Conservation (phyloP, 73 alveolate species). For the Halteria grandinella region DNA sequence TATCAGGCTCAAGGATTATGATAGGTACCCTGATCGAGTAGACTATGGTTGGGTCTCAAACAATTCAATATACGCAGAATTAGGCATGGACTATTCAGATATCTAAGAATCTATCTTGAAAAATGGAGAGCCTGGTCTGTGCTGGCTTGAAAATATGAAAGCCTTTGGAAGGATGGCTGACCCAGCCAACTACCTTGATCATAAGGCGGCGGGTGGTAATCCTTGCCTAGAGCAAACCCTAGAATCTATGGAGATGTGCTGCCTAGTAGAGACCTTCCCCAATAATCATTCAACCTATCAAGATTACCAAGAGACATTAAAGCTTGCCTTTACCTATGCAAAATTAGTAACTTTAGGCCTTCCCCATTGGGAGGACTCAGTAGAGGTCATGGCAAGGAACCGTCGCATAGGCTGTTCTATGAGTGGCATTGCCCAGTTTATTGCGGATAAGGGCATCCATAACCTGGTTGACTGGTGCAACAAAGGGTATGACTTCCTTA, state of each 20-base stretch:
- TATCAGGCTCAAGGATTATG: constrained; percentile 61
- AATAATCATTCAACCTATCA: constrained; percentile 51
- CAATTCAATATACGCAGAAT: constrained; percentile 68
- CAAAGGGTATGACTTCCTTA: constrained; percentile 56
- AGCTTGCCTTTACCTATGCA: constrained; percentile 64
- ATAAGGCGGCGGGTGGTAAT: constrained; percentile 72
- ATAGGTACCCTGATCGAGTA: constrained; percentile 69
- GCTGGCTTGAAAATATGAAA: constrained; percentile 76
- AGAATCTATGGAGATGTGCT: constrained; percentile 75
- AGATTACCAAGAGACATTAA: constrained; percentile 69
- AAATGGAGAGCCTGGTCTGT: constrained; percentile 81
- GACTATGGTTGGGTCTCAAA: constrained; percentile 76
- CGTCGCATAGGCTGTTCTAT: constrained; percentile 77
- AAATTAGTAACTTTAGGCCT: constrained; percentile 76
- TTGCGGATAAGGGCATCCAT: constrained; percentile 49
- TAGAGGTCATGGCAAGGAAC: constrained; percentile 73
- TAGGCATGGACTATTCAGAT: constrained; percentile 68
- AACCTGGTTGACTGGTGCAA: constrained; percentile 59
- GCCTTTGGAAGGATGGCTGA: constrained; percentile 69
- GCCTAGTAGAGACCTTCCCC: constrained; percentile 75
- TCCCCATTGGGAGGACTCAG: constrained; percentile 61
- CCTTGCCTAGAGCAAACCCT: constrained; percentile 79
- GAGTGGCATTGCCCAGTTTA: constrained; percentile 77
- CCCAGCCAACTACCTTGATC: constrained; percentile 64
- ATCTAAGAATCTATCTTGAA: constrained; percentile 55